Conservation (phyloP, 1,139 yeast genomes). For the Wickerhamomyces sp. region DNA sequence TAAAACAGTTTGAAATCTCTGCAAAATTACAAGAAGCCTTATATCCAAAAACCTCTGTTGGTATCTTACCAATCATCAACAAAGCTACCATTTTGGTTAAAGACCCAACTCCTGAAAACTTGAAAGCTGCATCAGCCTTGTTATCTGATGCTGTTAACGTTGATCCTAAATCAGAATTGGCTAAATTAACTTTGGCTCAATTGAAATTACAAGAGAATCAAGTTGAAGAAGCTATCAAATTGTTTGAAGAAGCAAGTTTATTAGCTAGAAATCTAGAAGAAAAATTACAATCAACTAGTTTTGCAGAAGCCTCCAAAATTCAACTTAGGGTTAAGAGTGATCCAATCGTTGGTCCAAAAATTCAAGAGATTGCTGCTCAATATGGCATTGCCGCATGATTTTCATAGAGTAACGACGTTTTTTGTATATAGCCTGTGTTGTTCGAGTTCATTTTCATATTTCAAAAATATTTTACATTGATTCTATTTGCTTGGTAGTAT, state of each 20-base stretch:
- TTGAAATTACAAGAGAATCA: conserved; percentile 78
- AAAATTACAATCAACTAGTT: conserved; percentile 86
- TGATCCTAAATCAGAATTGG: conserved; percentile 88
- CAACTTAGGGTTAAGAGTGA: conserved; percentile 70
- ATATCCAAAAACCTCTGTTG: conserved; percentile 50
- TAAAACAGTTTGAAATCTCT: conserved; percentile 83
- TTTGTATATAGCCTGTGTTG: no score
- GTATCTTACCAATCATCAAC: conserved; percentile 87
- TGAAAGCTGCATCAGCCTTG: conserved; percentile 61
- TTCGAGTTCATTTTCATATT: no score
- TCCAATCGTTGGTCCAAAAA: conserved; percentile 47
- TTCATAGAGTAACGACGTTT: neutral
- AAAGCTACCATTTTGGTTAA: conserved; percentile 75
- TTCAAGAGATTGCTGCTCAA: conserved; percentile 37
- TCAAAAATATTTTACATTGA: no score
- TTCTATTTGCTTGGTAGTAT: no score
- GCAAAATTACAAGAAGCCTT: conserved; percentile 64
- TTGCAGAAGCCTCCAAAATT: conserved; percentile 87
- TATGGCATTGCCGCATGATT: conserved; percentile 16
- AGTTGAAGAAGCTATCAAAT: conserved; percentile 73
- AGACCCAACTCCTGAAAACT: conserved; percentile 45
- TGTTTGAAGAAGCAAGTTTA: conserved; percentile 78
- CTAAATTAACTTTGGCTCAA: conserved; percentile 88
- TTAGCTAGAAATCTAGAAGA: conserved; percentile 84
- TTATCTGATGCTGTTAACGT: conserved; percentile 73